Base-by-base conservation (phyloP, 176 grass and related monocot species). In the Eleusine coracana region DNA sequence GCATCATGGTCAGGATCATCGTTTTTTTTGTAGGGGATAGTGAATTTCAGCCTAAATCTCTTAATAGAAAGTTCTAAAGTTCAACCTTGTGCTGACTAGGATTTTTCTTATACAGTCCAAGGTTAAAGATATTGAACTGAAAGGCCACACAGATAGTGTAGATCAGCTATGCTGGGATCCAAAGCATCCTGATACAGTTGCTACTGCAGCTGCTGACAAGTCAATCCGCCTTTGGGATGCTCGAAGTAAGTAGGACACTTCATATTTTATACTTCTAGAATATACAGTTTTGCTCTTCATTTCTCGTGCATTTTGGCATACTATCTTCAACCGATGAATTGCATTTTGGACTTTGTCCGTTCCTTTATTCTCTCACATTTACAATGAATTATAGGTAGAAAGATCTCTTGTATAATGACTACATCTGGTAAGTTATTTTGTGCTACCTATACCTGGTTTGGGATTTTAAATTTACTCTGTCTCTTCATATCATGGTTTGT, bases 81-180 rank as follows among this genome's bases (percentile, higher is more conserved):
- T 63, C 18, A 79, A 73, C 25, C 2, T 6, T 51, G 20, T 87
- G 62, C 74, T 89, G 45, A 91, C 74, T 51, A 29, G 20, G 37
- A 45, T 55, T 86, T 83, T 86, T 78, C 21, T 74, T 85, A n/a
- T 62, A 71, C 93, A 99, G 96, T 88, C 89, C 10, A 99, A 99
- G 80, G 91, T 96, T 73, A 99, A 99, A 93, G 96, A 99, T 59
- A 87, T 94, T 81, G 96, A 99, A 87, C 86, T 99, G 76, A 99
- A 96, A 90, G 96, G 96, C 59, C 96, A 99, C 75, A 94, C 91
- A 29, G 96, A 99, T 86, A 87, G 89, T 79, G 96, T 99, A 70
- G 96, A 99, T 92, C 96, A 99, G 86, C 88, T 99, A 80, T 99
- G 96, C 86, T 99, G 93, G 96, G 96, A 99, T 77, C 96, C 96